phyloP scores from a whole-genome alignment of 208 protist species.

The Acanthamoeba pearcei region DNA sequence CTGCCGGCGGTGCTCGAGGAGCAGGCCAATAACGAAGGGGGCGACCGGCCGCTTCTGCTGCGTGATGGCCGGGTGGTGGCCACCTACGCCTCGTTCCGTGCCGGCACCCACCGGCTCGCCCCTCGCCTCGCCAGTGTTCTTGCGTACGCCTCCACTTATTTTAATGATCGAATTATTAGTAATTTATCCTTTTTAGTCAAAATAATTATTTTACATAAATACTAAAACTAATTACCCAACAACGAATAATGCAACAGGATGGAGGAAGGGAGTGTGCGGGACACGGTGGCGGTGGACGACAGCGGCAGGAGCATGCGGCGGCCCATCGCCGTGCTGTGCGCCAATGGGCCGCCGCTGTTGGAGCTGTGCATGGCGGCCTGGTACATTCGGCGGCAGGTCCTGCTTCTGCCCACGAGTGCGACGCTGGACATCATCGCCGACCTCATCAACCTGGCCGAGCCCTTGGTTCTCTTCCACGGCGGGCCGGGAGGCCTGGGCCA shows the following conservation, averaged over 20 bases:
- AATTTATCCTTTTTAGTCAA: not conserved
- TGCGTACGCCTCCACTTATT: not conserved
- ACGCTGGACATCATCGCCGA: slow-evolving; percentile 67
- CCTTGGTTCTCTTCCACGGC: slow-evolving; percentile 27
- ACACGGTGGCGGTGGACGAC: not conserved
- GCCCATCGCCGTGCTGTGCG: slow-evolving; percentile 35
- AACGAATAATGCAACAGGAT: not conserved
- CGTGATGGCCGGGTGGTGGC: not conserved
- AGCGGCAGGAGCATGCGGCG: not conserved
- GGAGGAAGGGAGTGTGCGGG: not conserved
- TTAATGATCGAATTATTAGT: not conserved
- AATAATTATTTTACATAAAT: not conserved
- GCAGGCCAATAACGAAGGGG: not conserved
- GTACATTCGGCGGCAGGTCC: slow-evolving; percentile 40
- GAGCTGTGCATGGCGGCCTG: slow-evolving; percentile 65
- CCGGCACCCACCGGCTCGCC: not conserved
- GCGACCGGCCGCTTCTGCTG: slow-evolving; percentile 5
- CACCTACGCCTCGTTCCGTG: slow-evolving; percentile 19
- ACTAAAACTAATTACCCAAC: too few relatives aligned
- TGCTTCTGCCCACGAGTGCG: slow-evolving; percentile 63
- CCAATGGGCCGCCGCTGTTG: not conserved
- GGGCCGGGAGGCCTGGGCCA: not conserved
- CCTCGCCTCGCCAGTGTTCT: not conserved
- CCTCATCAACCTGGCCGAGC: slow-evolving; percentile 52
- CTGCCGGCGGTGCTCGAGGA: slow-evolving; percentile 14